phyloP scores from a whole-genome alignment of 2,329 filamentous ascomycete species.

The Dactylonectria macrodidyma region DNA sequence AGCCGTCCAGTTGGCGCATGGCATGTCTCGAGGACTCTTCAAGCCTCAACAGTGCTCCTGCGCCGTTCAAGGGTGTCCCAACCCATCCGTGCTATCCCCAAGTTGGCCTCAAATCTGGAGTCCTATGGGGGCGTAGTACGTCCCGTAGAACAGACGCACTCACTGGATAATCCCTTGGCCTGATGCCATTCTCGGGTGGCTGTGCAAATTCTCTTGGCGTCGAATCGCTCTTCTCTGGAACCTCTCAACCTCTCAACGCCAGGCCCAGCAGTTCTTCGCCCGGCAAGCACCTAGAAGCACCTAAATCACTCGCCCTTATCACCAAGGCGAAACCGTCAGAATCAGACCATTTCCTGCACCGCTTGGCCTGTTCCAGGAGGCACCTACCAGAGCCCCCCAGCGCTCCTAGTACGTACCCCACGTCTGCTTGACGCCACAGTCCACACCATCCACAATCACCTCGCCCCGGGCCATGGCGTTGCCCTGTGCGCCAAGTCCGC shows the following conservation, averaged over 20 bases:
- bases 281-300: conserved; percentile 8
- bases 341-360: conserved; percentile 44
- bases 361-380: conserved; percentile 41
- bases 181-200: conserved; percentile 20
- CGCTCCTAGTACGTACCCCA: conserved; percentile 20
- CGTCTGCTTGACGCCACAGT: conserved; percentile 37
- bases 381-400: conserved; percentile 27
- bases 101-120: not conserved
- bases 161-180: not conserved
- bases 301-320: conserved; percentile 27
- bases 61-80: conserved; percentile 12
- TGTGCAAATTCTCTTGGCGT: conserved; percentile 20
- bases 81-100: conserved; percentile 2
- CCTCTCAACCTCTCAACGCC: not conserved
- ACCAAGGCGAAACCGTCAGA: conserved; percentile 38
- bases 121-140: conserved; percentile 3
- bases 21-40: conserved; percentile 6
- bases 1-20: not conserved
- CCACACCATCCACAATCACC: conserved; percentile 32
- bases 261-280: not conserved
- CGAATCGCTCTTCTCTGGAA: not conserved
- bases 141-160: not conserved
- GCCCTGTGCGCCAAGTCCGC: conserved; percentile 24
- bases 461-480: conserved; percentile 27
- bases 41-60: conserved; percentile 1